Evolutionary conservation across 345 rosid genomes (phyloP).

Genomic region (Durio zibethinus): DNA sequence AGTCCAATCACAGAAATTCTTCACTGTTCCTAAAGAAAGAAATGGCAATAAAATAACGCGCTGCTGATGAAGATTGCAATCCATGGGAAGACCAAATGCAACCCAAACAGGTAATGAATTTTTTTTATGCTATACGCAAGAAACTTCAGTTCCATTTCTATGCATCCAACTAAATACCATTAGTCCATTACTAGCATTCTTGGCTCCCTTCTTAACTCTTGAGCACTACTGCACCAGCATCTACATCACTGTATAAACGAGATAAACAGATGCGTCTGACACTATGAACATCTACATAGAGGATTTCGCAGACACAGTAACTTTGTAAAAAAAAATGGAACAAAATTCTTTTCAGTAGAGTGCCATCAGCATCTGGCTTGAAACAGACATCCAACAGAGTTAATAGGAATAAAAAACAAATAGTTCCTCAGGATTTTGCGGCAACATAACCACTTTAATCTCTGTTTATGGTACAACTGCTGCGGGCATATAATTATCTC

Average conservation of each 20-base stretch:
- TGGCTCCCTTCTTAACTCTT: not conserved
- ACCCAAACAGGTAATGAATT: not conserved
- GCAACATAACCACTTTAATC: not conserved
- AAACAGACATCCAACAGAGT: not conserved
- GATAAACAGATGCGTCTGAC: not conserved
- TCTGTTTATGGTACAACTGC: constrained; percentile 24
- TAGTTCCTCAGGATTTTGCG: not conserved
- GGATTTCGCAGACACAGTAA: not conserved
- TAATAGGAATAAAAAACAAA: not conserved
- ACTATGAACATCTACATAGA: not conserved
- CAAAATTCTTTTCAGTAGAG: not conserved
- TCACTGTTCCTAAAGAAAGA: no score
- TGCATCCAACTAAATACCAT: not conserved
- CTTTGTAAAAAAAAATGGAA: not conserved
- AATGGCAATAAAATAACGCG: no score
- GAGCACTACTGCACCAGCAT: not conserved
- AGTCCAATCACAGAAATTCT: no score
- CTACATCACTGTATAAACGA: not conserved
- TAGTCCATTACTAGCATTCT: not conserved
- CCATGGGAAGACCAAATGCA: constrained; percentile 23
- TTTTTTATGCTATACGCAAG: not conserved
- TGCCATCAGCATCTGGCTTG: not conserved
- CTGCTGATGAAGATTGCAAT: constrained; percentile 2
- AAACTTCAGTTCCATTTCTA: not conserved
- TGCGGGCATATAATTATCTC: constrained; percentile 16